Percentiles rank a stretch among this genome's conserved stretches.
These are phyloP conservation scores for Eucalyptus pumila DNA, from an alignment of 345 rosid genomes.

Conservation along the genomic window DNA sequence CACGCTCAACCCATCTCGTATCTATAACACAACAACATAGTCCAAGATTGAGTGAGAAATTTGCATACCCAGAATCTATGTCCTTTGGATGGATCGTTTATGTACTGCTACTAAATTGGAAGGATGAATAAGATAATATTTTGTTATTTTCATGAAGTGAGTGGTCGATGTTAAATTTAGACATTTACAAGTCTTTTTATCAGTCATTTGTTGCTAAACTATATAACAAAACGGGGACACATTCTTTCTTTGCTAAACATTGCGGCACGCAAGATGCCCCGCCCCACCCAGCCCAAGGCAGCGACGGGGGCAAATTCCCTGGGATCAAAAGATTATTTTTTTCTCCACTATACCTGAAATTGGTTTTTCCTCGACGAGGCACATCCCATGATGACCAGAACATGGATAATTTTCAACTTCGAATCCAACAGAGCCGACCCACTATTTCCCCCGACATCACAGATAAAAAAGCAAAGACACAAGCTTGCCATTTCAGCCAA, in stretches of 20 bases:
- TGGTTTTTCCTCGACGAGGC: background rate
- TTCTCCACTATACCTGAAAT: background rate
- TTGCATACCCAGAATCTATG: background rate
- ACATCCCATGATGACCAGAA: background rate
- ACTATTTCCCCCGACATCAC: background rate
- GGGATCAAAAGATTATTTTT: background rate
- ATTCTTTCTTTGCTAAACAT: background rate
- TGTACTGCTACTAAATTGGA: background rate
- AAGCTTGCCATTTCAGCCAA: background rate
- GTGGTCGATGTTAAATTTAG: background rate
- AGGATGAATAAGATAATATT: background rate
- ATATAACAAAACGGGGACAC: background rate
- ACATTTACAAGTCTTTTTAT: background rate
- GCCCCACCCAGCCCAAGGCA: background rate
- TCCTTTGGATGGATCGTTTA: background rate
- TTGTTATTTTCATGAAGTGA: background rate
- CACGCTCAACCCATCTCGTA: background rate
- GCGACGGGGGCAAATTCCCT: background rate
- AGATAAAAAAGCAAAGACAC: background rate
- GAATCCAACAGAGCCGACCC: background rate
- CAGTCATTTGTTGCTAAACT: background rate
- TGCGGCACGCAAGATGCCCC: background rate
- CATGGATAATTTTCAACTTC: background rate
- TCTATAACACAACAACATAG: accelerated
- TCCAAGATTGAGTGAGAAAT: background rate